Base-by-base conservation (phyloP, 306 rosid genomes). In the Quercus ilex region DNA sequence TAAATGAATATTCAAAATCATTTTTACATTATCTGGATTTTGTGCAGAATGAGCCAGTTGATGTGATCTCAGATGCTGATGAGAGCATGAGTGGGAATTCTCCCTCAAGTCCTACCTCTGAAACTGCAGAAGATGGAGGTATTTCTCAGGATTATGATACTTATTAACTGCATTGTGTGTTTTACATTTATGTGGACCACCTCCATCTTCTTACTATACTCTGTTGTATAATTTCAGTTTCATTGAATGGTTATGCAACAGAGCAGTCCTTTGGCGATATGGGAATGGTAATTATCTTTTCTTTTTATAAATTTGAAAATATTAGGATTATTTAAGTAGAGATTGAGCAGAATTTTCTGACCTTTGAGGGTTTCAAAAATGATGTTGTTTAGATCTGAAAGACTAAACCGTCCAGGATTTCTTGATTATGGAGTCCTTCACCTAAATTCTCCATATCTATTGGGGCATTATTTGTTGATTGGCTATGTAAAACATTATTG, bases 61-160 rank as follows among this genome's bases (percentile, higher is more conserved):
- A 89, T 78, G 84, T 74, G 76, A 77, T 82, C 51, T 90, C 91
- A 65, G 90, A 89, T 46, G 83, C 80, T 65, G 91, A 84, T 69
- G 90, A 85, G 67, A 80, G 85, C 86, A 43, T 67, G 78, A 78
- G 79, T 62, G 92, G 74, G 84, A 75, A 87, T 84, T 77, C 86
- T 77, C 79, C 88, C 68, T 87, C 88, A 73, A 90, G 91, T 85
- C 77, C 93, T 81, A 82, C 85, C 21, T 89, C 93, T 63, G 92
- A 82, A 78, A 71, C 77, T 79, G 86, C 71, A 68, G 88, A 84
- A 62, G 87, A 89, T 86, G 88, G 85, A 60, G 86, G 89, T 80
- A 85, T 84, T 87, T 76, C 75, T 7, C 70, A 81, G 55, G 81
- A 52, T 79, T 63, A 46, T 77, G 33, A 74, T 77, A 46, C 82